Base-by-base conservation (phyloP, 208 protist genomes). In the Leptomonas pyrrhocoris region DNA sequence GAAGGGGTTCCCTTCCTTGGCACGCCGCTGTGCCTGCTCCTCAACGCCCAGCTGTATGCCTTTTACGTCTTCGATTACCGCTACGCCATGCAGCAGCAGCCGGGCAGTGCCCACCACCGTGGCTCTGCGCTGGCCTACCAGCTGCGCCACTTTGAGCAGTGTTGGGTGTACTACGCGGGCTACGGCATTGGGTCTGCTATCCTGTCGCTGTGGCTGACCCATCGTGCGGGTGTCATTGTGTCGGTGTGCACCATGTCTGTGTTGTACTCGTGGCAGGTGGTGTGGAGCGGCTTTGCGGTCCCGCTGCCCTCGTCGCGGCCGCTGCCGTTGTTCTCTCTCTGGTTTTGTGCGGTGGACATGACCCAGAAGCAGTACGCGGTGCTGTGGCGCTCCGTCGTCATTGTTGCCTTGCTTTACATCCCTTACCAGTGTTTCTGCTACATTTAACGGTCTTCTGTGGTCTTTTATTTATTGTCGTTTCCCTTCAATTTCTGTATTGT, bases 61-160 rank as follows among this genome's bases (percentile, higher is more conserved):
- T 89, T 93, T 53, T 93, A 90, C 53, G 84, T 90, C 9, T 93
- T 90, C 55, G 83, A 90, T 62, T 93, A 90, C 70, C 77, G 84
- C 56, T 83, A 87, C 70, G 76, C 68, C 18, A 63, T 53, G 21
- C 73, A 77, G 53, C 70, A 75, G 62, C 72, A 71, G 43, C 72
- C 72, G 16, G 36, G 56, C 50, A 42, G 38, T 7, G n/a, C 62
- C 6, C 57, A 61, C 49, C 50, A 36, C 7, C 72, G 72, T 12
- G 56, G 66, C 21, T 76, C 72, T 15, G 58, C 57, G 21, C 68
- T 79, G 15, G 61, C 68, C 16, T 70, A 75, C 28, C 72, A 88
- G 45, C 67, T 93, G 40, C 65, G 57, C 13, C 74, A 88, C 55
- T 93, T 90, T 68, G 88, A 89, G 62, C 57, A 54, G 51, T 71